Base-by-base conservation (phyloP, 1,139 yeast genomes). In the Protomyces gravidus region DNA sequence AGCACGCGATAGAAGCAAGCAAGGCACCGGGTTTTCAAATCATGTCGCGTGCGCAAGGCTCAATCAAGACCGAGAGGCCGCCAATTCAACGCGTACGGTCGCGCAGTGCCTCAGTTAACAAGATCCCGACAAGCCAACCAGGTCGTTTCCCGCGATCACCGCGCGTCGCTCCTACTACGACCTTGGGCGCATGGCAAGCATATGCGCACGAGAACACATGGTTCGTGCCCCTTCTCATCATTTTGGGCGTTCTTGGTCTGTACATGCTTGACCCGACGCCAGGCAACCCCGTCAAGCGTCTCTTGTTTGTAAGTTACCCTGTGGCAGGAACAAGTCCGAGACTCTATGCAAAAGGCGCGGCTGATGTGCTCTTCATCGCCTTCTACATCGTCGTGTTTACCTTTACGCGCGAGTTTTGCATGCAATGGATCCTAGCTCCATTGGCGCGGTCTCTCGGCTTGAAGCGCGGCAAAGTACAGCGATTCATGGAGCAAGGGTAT, bases 401-500 rank as follows among this genome's bases (percentile, higher is more conserved):
- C 0, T 92, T 92, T 70, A 77, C 84, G 66, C 82, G 99, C 67
- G 98, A 92, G 72, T 90, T 92, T 70, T 71, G 83, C 67, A 90
- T 92, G 97, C 90, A 90, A 69, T 77, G 82, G 55, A 69, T 89
- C 1, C 80, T 92, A 64, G 78, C 79, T 66, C 98, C 97, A 9
- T 64, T 86, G 55, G 92, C 96, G 1, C 81, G 81, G 47, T 27
- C 45, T 17, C 55, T 42, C 15, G 56, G 61, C n/a, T 32, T 61
- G 11, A 26, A 45, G 46, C 27, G 42, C 2, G 59, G 55, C 27
- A 47, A 42, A 27, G 89, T 86, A 72, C 72, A 82, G 50, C 81
- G 99, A 69, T 89, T 92, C 72, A 83, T 89, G 86, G 99, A 92
- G 72, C 99, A 92, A 75, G 79, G 90, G 7, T 92, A 90, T 70